Percentiles rank a stretch among this genome's conserved stretches.
phyloP scores from a whole-genome alignment of 495 filamentous ascomycete species.

The Penicillium daleae region DNA sequence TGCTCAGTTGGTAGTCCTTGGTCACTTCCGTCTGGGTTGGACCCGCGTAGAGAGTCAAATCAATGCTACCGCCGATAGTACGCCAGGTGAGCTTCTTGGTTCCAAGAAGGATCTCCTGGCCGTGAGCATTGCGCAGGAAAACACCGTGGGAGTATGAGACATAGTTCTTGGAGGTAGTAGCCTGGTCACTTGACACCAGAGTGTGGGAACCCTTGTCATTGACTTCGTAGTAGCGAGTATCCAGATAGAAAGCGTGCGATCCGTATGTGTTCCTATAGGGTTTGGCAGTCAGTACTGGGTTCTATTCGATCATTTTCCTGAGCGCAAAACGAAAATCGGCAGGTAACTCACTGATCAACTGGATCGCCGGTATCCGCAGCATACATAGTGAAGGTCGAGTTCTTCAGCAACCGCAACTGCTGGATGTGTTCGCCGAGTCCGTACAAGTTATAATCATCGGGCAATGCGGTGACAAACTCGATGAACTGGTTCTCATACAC shows the following conservation, averaged over 20 bases:
- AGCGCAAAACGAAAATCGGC: neutral
- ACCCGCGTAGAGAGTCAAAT: conserved; percentile 66
- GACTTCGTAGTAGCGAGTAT: conserved; percentile 66
- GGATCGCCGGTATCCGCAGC: conserved; percentile 70
- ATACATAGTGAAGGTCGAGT: conserved; percentile 67
- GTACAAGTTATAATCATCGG: conserved; percentile 65
- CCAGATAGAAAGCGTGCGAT: conserved; percentile 63
- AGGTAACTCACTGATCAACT: conserved; percentile 51
- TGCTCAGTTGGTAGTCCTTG: conserved; percentile 57
- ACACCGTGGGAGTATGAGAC: conserved; percentile 64
- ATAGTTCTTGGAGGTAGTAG: conserved; percentile 59
- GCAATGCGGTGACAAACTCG: conserved; percentile 60
- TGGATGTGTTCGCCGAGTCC: conserved; percentile 65
- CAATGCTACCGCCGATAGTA: conserved; percentile 63
- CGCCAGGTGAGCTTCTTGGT: conserved; percentile 77
- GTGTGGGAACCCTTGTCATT: conserved; percentile 54
- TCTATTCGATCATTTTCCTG: neutral
- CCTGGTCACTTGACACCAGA: conserved; percentile 58
- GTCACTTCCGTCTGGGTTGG: conserved; percentile 60
- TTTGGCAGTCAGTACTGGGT: conserved; percentile 3
- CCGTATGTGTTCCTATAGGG: conserved; percentile 60
- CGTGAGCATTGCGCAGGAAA: conserved; percentile 68
- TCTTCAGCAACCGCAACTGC: conserved; percentile 60
- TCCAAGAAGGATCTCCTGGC: conserved; percentile 71
- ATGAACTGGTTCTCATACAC: conserved; percentile 70